Percentiles rank a stretch among this genome's conserved stretches.
These are phyloP conservation scores for Amorphotheca resinae DNA, from an alignment of 495 filamentous ascomycete genomes.

Conservation along the genomic window DNA sequence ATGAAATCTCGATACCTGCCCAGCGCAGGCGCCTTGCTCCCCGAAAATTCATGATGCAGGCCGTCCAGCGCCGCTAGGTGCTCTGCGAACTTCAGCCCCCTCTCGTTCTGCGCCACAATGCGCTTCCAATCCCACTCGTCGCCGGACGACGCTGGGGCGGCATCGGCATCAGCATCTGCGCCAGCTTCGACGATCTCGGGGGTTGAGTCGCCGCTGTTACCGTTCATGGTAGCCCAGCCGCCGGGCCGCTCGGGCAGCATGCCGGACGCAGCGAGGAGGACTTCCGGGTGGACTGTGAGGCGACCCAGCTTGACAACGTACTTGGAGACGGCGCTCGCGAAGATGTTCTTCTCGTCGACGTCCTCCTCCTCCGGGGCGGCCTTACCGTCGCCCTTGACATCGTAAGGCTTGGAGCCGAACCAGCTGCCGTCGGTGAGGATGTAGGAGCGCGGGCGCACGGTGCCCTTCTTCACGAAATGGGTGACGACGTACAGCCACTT, in stretches of 20 bases:
- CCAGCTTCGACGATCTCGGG: conserved; percentile 19
- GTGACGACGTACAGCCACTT: conserved; percentile 75
- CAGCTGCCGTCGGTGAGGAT: conserved; percentile 23
- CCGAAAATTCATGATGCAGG: conserved; percentile 33
- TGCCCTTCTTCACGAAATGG: conserved; percentile 50
- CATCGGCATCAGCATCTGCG: conserved; percentile 15
- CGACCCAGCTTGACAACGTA: conserved; percentile 51
- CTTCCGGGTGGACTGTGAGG: conserved; percentile 71
- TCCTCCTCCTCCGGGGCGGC: background rate
- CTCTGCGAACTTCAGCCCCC: conserved; percentile 33
- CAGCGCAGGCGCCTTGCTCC: conserved; percentile 33
- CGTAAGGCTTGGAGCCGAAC: conserved; percentile 15
- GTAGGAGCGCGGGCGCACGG: conserved; percentile 32
- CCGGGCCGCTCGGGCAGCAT: conserved; percentile 47
- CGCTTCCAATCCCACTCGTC: conserved; percentile 36
- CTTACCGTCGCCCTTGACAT: conserved; percentile 12
- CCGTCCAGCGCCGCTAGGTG: conserved; percentile 40
- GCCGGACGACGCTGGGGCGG: conserved; percentile 1
- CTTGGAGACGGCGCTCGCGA: conserved; percentile 40
- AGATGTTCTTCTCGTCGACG: conserved; percentile 27
- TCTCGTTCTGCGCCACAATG: conserved; percentile 32
- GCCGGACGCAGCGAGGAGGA: conserved; percentile 53
- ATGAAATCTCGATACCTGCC: conserved; percentile 32
- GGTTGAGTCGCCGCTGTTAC: conserved; percentile 16
- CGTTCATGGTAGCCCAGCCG: conserved; percentile 24